Evolutionary conservation across 192 early-diverging fungal species (phyloP).

Genomic region (Endogone sp.): DNA sequence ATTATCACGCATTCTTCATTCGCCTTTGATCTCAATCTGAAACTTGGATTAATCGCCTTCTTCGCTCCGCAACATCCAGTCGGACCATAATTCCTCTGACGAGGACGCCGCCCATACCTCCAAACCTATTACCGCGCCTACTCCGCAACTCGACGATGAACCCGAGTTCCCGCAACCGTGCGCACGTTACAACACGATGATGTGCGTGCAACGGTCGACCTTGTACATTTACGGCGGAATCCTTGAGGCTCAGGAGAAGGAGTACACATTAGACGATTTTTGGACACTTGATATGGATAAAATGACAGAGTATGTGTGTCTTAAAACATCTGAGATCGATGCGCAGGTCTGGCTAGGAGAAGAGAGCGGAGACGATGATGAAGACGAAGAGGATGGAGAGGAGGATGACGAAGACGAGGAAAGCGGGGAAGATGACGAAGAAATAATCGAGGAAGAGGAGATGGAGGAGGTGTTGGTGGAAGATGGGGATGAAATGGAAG

Average conservation of each 20-base stretch:
- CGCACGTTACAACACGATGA: slow-evolving; percentile 66
- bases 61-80: slow-evolving; percentile 1
- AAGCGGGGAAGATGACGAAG: slow-evolving; percentile 45
- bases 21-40: too few relatives aligned
- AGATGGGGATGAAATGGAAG: slow-evolving; percentile 8
- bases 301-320: slow-evolving; percentile 49
- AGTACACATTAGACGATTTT: slow-evolving; percentile 59
- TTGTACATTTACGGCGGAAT: slow-evolving; percentile 66
- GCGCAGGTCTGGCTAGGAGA: slow-evolving; percentile 45
- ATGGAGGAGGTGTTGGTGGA: slow-evolving; percentile 13
- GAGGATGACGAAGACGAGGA: slow-evolving; percentile 42
- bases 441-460: slow-evolving; percentile 25
- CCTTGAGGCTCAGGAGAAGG: slow-evolving; percentile 54
- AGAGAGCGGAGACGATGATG: slow-evolving; percentile 41
- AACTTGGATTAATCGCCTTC: slow-evolving; percentile 5
- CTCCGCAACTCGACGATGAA: slow-evolving; percentile 17
- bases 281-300: slow-evolving; percentile 67
- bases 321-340: slow-evolving; percentile 42
- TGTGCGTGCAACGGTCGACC: slow-evolving; percentile 48
- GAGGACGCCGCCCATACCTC: background rate
- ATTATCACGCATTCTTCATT: too few relatives aligned
- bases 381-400: slow-evolving; percentile 40
- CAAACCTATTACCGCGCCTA: background rate
- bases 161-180: slow-evolving; percentile 40
- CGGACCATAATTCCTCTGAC: background rate